These are phyloP conservation scores for Sphagnurus paluster DNA, from an alignment of 1,284 basidiomycete genomes.

Conservation along the genomic window DNA sequence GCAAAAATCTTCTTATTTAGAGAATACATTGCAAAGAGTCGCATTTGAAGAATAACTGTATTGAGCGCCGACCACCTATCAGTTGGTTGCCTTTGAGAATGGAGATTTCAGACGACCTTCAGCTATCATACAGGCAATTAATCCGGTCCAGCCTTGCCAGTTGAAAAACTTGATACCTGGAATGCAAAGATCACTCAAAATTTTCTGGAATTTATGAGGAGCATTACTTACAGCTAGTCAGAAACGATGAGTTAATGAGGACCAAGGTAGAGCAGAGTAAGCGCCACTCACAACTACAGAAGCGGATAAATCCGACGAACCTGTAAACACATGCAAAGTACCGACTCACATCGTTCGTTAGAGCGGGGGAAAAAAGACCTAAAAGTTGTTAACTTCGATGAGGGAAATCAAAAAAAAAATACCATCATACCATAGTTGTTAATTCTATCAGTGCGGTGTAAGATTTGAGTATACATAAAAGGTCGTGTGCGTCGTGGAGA, in stretches of 20 bases:
- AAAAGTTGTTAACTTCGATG: background rate
- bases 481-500: background rate
- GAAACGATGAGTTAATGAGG: background rate
- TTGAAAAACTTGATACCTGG: conserved; percentile 46
- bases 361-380: conserved; percentile 32
- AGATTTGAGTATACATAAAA: background rate
- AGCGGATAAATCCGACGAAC: background rate
- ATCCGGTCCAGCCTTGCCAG: conserved; percentile 62
- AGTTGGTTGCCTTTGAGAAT: background rate
- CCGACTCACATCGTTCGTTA: conserved; percentile 27
- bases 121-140: conserved; percentile 51
- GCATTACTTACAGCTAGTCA: conserved; percentile 10
- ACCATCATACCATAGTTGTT: conserved; percentile 52
- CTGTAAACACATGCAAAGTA: background rate
- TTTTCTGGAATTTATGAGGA: background rate
- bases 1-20: conserved; percentile 49
- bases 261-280: background rate
- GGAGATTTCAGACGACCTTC: conserved; percentile 52
- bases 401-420: background rate
- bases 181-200: background rate
- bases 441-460: conserved; percentile 37
- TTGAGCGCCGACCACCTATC: conserved; percentile 1
- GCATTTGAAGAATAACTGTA: conserved; percentile 57
- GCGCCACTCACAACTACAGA: conserved; percentile 15
- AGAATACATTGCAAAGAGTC: conserved; percentile 62